phyloP scores from a whole-genome alignment of 768 basidiomycete genomes.

The Podaxis sp. region DNA sequence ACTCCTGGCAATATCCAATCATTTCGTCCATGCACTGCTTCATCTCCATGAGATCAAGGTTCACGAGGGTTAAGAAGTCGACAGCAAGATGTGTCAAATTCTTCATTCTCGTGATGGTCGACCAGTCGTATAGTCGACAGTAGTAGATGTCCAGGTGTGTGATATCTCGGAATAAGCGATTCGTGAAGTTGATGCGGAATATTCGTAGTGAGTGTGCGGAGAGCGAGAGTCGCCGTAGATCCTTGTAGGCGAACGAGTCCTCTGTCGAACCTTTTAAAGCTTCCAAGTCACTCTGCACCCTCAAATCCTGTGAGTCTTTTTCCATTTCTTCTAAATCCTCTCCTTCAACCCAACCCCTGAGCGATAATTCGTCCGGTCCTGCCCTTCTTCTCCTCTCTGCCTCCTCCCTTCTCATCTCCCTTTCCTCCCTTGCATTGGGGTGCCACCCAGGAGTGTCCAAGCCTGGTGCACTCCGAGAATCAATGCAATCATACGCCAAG shows the following conservation, averaged over 20 bases:
- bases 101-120: background rate
- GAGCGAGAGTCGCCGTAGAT: constrained; percentile 4
- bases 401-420: background rate
- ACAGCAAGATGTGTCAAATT: constrained; percentile 3
- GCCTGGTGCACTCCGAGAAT: too few relatives aligned
- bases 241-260: constrained; percentile 4
- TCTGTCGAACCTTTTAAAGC: background rate
- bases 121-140: constrained; percentile 5
- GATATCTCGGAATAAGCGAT: constrained; percentile 8
- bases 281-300: too few relatives aligned
- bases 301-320: too few relatives aligned
- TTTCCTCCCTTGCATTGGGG: background rate
- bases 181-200: background rate
- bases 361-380: background rate
- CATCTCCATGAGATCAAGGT: constrained; percentile 3
- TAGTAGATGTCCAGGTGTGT: constrained; percentile 14
- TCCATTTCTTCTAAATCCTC: background rate
- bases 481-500: background rate
- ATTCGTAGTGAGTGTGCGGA: background rate
- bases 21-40: constrained; percentile 1
- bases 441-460: background rate
- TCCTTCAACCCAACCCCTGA: background rate
- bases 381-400: constrained; percentile 5
- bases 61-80: constrained; percentile 3
- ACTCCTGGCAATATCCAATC: background rate